phyloP scores from a whole-genome alignment of 805 yeast species.

The Lipomyces anomalus region DNA sequence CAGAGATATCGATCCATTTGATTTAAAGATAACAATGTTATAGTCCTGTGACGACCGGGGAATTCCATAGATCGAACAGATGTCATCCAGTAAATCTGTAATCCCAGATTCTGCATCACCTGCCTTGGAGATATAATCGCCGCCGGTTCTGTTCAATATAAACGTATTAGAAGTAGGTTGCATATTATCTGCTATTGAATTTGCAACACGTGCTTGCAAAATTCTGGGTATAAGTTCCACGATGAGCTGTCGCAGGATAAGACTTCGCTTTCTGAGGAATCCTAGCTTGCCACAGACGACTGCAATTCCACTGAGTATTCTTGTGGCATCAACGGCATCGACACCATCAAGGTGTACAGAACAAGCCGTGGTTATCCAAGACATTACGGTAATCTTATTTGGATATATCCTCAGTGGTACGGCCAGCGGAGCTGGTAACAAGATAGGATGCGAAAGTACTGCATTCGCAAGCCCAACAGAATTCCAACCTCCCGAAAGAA shows the following conservation, averaged over 20 bases:
- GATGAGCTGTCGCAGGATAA: slow-evolving; percentile 62
- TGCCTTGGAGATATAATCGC: slow-evolving; percentile 3
- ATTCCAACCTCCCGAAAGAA: slow-evolving; percentile 46
- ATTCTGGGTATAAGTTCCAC: slow-evolving; percentile 35
- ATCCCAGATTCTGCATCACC: slow-evolving; percentile 31
- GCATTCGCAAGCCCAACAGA: slow-evolving; percentile 40
- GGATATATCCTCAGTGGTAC: too few species aligned
- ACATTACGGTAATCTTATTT: slow-evolving; percentile 23
- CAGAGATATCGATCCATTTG: slow-evolving; percentile 48
- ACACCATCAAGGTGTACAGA: slow-evolving; percentile 18
- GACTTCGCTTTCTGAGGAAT: slow-evolving; percentile 60
- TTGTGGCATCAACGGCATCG: slow-evolving; percentile 25
- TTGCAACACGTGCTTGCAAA: slow-evolving; percentile 22
- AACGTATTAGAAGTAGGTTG: slow-evolving; percentile 11
- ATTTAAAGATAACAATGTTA: slow-evolving; percentile 14
- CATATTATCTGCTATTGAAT: slow-evolving; percentile 13
- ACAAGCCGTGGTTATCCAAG: slow-evolving; percentile 20
- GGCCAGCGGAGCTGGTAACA: too few species aligned
- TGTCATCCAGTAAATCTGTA: slow-evolving; percentile 42
- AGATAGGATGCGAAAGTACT: slow-evolving; percentile 38
- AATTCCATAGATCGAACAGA: slow-evolving; percentile 51
- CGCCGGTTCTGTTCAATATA: slow-evolving; percentile 2
- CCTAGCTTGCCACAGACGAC: slow-evolving; percentile 56
- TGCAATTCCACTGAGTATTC: slow-evolving; percentile 62
- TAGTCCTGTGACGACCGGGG: slow-evolving; percentile 31